These are phyloP conservation scores for Sonneratia caseolaris DNA, from an alignment of 345 rosid genomes.

Conservation along the genomic window DNA sequence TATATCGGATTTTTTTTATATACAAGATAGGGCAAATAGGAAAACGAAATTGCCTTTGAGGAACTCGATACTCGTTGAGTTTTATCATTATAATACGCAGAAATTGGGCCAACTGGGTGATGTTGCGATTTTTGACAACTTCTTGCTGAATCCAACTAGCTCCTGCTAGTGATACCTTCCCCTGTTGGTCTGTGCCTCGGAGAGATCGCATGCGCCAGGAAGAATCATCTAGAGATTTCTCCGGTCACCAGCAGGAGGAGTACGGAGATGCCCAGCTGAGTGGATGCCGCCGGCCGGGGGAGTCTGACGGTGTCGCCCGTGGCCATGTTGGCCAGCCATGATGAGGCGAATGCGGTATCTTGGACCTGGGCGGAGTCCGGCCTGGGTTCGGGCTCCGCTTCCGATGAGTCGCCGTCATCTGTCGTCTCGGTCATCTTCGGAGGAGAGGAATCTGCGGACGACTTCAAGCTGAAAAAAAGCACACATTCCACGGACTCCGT, in stretches of 20 bases:
- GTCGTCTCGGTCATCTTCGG: constrained; percentile 10
- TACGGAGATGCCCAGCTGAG: constrained; percentile 18
- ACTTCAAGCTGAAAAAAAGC: constrained; percentile 2
- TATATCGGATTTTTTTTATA: too few species aligned
- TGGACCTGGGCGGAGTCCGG: constrained; percentile 12
- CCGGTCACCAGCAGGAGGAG: constrained; percentile 3
- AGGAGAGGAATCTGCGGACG: constrained; percentile 16
- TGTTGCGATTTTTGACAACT: constrained; percentile 7
- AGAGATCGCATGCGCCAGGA: neutral
- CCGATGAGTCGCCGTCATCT: neutral
- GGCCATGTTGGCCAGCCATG: constrained; percentile 52
- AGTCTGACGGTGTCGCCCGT: constrained; percentile 27
- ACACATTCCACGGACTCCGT: neutral
- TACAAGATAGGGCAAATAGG: too few species aligned
- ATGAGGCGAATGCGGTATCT: constrained; percentile 23
- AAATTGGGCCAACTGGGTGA: constrained; percentile 8
- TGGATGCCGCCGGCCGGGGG: constrained; percentile 7
- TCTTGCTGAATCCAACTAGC: neutral
- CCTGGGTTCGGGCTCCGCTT: neutral
- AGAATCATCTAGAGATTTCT: neutral
- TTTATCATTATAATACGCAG: constrained; percentile 15
- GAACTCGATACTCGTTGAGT: neutral
- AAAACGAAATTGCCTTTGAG: neutral
- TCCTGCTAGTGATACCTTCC: neutral
- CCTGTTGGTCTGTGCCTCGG: neutral